Percentiles rank a stretch among this genome's conserved stretches.
Conservation (phyloP, 352 stramenopile species). For the Elongisporangium anandrum region DNA sequence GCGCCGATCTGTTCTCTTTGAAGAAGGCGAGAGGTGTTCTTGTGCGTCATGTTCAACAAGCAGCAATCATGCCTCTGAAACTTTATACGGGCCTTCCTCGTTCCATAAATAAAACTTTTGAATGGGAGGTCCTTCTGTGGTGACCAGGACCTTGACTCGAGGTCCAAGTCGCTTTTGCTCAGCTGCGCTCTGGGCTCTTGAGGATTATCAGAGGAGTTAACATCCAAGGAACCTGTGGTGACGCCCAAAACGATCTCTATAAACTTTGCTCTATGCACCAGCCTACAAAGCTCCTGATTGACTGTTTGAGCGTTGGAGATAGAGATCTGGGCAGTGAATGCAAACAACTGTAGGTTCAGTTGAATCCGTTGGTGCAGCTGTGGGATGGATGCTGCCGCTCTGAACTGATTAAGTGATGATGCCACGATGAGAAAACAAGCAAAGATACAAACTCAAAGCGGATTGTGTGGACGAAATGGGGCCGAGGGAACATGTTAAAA, state of each 20-base stretch:
- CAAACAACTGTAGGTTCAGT: not conserved
- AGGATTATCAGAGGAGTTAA: not conserved
- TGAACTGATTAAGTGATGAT: not conserved
- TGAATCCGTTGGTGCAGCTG: too few relatives aligned
- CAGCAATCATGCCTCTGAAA: not conserved
- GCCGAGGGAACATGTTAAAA: not conserved
- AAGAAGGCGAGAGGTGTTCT: not conserved
- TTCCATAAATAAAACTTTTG: not conserved
- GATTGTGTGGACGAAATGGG: not conserved
- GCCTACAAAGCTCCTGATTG: too few relatives aligned
- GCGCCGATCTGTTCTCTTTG: not conserved
- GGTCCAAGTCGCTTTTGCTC: not conserved
- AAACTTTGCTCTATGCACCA: too few relatives aligned
- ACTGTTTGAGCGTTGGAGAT: not conserved
- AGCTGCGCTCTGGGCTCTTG: not conserved
- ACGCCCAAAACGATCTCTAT: too few relatives aligned
- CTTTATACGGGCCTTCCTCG: not conserved
- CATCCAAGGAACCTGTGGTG: too few relatives aligned
- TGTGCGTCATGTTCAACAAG: not conserved
- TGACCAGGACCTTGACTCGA: not conserved
- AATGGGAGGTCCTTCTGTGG: not conserved
- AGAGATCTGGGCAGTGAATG: not conserved
- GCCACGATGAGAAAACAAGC: not conserved
- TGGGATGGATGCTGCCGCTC: not conserved
- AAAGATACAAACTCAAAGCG: not conserved